Evolutionary conservation across 805 yeast genomes (phyloP).

Genomic region (Kluyveromyces nonfermentans): DNA sequence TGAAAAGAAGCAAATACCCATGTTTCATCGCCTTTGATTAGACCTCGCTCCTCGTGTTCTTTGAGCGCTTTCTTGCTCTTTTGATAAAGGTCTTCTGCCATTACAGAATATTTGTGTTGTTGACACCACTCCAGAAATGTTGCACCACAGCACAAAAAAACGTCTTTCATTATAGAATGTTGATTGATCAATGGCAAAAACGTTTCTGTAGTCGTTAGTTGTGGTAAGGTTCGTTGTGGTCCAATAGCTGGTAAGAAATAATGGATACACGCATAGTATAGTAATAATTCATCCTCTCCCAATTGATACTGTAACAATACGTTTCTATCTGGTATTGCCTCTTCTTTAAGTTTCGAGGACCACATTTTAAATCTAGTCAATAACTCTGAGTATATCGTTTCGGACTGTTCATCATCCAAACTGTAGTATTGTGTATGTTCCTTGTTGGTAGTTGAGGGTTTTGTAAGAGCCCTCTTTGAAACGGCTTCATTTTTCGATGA

Average conservation of each 20-base stretch:
- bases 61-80: conserved; percentile 8
- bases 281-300: conserved; percentile 9
- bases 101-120: conserved; percentile 9
- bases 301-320: conserved; percentile 4
- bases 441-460: background rate
- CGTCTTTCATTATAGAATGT: conserved; percentile 11
- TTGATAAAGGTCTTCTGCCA: conserved; percentile 13
- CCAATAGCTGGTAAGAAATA: conserved; percentile 16
- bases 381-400: conserved; percentile 4
- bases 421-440: conserved; percentile 7
- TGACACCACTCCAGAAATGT: conserved; percentile 17
- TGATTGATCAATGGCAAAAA: conserved; percentile 12
- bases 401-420: conserved; percentile 7
- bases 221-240: conserved; percentile 15
- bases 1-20: conserved; percentile 17
- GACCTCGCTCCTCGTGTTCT: conserved; percentile 5
- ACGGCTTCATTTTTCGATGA: background rate
- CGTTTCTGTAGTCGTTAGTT: conserved; percentile 13
- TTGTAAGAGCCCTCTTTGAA: background rate
- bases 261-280: conserved; percentile 13
- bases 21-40: conserved; percentile 13
- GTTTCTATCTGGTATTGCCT: conserved; percentile 1
- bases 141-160: conserved; percentile 15
- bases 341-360: conserved; percentile 1
- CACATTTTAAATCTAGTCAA: conserved; percentile 7